Base-by-base conservation (phyloP, 2,329 filamentous ascomycete genomes). In the Ascosphaera apis region DNA sequence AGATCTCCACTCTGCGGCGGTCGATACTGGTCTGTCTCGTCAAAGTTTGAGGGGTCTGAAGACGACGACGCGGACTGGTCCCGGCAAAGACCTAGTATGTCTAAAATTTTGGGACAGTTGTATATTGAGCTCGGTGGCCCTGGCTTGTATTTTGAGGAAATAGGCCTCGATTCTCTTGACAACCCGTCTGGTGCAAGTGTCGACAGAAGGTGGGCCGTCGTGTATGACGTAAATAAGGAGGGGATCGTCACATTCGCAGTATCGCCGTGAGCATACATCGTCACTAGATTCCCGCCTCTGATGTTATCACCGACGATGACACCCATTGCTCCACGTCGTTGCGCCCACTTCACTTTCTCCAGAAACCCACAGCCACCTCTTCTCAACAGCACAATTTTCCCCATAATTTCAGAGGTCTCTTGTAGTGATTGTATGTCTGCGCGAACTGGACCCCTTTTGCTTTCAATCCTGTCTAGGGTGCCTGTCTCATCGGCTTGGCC, bases 241-340 rank as follows among this genome's bases (percentile, higher is more conserved):
- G 88, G 84, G 37, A 98, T 93, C 1, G 82, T 82, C 44, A 95
- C 70, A 48, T 93, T 92, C 23, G 84, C 91, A 3, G 86, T 92
- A 50, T 95, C 84, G 27, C 86, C 88, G 48, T 80, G 73, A n/a
- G 88, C 88, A 53, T 92, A 95, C 88, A 98, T 98, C 46, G 91
- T 88, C 35, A 95, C 80, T 41, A 98, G 60, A 25, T 78, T 78
- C 3, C 83, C 84, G 32, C 86, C 86, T 41, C 80, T 78, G 39
- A 80, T 76, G 53, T 93, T 79, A 53, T 98, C 88, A 17, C 88
- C 88, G 2, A 98, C 84, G 43, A 98, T 91, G 40, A 98, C 63
- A 25, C 81, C 88, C 40, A 83, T 67, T 15, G 78, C 88, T 16
- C 88, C 88, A 48, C 88, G 71, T 41, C 83, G 69, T 53, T 98